Evolutionary conservation across 345 rosid genomes (phyloP).

Genomic region (Xanthoceras sorbifolium): DNA sequence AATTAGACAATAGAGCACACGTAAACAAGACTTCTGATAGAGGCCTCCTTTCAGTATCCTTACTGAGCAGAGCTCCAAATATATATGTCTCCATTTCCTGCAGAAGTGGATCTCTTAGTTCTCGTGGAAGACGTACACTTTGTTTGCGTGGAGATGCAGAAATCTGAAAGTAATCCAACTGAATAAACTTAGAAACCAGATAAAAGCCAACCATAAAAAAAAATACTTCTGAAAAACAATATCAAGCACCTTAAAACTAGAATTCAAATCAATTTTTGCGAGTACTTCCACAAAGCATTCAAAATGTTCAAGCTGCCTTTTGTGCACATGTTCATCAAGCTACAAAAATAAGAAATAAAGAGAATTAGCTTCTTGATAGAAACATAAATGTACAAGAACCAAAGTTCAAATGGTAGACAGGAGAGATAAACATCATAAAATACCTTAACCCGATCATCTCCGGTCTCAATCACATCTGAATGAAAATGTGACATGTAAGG

Average conservation of each 20-base stretch:
- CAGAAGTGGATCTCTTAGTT: conserved; percentile 73
- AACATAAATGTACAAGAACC: conserved; percentile 23
- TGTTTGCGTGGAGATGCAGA: conserved; percentile 42
- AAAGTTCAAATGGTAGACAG: conserved; percentile 3
- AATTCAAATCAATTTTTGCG: conserved; percentile 43
- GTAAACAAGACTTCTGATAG: conserved; percentile 62
- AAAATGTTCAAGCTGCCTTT: conserved; percentile 49
- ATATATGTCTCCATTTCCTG: conserved; percentile 69
- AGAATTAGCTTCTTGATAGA: conserved; percentile 17
- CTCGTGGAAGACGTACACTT: conserved; percentile 57
- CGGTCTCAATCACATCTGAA: conserved; percentile 43
- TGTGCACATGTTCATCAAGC: conserved; percentile 52
- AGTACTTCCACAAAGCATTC: conserved; percentile 85
- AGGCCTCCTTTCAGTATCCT: conserved; percentile 49
- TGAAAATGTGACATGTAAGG: conserved; percentile 33
- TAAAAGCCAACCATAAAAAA: conserved; percentile 3
- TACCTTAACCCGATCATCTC: conserved; percentile 56
- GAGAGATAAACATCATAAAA: conserved; percentile 19
- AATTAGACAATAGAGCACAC: conserved; percentile 69
- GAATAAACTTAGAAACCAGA: conserved; percentile 16
- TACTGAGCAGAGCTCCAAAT: conserved; percentile 43
- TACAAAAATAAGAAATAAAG: conserved; percentile 29
- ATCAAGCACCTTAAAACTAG: conserved; percentile 46
- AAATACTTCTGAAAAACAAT: neutral
- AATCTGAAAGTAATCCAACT: conserved; percentile 43